Evolutionary conservation across 352 stramenopile genomes (phyloP).

Genomic region (Globisporangium spinosum): DNA sequence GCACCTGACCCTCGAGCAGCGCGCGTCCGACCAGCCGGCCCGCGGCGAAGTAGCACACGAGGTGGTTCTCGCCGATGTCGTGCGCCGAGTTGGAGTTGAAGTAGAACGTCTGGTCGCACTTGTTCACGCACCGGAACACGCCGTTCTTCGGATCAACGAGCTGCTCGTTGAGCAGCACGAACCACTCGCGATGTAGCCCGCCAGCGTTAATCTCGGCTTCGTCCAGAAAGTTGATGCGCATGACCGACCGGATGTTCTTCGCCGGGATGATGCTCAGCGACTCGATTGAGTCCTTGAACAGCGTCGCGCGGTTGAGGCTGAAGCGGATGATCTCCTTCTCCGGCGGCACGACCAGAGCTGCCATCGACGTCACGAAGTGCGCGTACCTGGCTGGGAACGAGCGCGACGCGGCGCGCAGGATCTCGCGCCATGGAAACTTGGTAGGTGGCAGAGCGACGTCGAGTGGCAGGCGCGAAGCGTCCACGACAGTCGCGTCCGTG

Average conservation of each 20-base stretch:
- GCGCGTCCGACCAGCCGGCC: slow-evolving; percentile 35
- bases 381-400: slow-evolving; percentile 35
- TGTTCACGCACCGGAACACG: slow-evolving; percentile 33
- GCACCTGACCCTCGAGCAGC: slow-evolving; percentile 78
- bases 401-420: background rate
- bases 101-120: slow-evolving; percentile 36
- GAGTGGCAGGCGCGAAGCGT: background rate
- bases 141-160: slow-evolving; percentile 25
- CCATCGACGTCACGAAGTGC: slow-evolving; percentile 27
- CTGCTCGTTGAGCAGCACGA: slow-evolving; percentile 25
- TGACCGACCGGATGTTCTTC: slow-evolving; percentile 28
- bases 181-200: slow-evolving; percentile 66
- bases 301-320: slow-evolving; percentile 23
- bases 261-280: slow-evolving; percentile 26
- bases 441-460: background rate
- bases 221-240: slow-evolving; percentile 56
- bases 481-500: slow-evolving; percentile 1
- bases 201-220: slow-evolving; percentile 61
- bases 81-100: slow-evolving; percentile 27
- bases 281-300: slow-evolving; percentile 35
- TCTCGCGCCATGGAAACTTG: background rate
- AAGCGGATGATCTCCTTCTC: slow-evolving; percentile 21
- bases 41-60: slow-evolving; percentile 40
- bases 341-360: slow-evolving; percentile 21
- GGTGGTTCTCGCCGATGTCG: slow-evolving; percentile 1